Evolutionary conservation across 345 rosid genomes (phyloP).

Genomic region (Lepidium aucheri): DNA sequence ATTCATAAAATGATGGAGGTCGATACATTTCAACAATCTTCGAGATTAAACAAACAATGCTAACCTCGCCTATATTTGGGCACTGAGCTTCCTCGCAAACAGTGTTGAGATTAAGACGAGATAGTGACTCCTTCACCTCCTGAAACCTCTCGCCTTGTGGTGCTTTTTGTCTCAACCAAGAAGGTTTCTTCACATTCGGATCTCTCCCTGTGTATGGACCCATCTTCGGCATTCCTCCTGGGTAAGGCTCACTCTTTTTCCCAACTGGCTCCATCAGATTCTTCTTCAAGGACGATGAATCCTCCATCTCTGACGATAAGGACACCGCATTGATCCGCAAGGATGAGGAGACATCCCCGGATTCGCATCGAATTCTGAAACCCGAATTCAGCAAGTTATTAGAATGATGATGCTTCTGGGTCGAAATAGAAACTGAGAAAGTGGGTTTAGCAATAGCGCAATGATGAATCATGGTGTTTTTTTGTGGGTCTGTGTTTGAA

Average conservation of each 20-base stretch:
- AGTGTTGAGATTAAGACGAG: conserved; percentile 73
- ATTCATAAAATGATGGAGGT: neutral
- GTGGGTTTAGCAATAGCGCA: conserved; percentile 43
- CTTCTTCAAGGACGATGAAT: conserved; percentile 19
- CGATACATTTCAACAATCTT: neutral
- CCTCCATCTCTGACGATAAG: conserved; percentile 9
- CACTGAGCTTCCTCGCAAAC: conserved; percentile 98
- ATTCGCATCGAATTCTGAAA: conserved; percentile 37
- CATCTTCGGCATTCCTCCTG: conserved; percentile 42
- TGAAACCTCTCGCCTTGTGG: conserved; percentile 76
- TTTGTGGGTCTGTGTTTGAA: neutral
- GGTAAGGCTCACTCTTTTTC: conserved; percentile 39
- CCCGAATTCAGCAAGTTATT: neutral
- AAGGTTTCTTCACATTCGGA: conserved; percentile 75
- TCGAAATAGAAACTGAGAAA: conserved; percentile 35
- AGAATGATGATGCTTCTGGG: conserved; percentile 15
- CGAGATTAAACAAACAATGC: neutral
- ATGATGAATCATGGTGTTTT: conserved; percentile 22
- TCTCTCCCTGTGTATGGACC: conserved; percentile 81
- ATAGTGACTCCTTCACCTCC: conserved; percentile 65
- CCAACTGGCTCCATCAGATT: conserved; percentile 20
- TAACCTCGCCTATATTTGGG: conserved; percentile 93
- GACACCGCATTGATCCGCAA: conserved; percentile 9
- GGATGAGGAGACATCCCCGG: conserved; percentile 21
- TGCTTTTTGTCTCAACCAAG: conserved; percentile 89